A percentile compares a stretch with the other conserved stretches of the same genome.
Conservation (phyloP, 1,284 basidiomycete species). For the Rhodotorula sp. region DNA sequence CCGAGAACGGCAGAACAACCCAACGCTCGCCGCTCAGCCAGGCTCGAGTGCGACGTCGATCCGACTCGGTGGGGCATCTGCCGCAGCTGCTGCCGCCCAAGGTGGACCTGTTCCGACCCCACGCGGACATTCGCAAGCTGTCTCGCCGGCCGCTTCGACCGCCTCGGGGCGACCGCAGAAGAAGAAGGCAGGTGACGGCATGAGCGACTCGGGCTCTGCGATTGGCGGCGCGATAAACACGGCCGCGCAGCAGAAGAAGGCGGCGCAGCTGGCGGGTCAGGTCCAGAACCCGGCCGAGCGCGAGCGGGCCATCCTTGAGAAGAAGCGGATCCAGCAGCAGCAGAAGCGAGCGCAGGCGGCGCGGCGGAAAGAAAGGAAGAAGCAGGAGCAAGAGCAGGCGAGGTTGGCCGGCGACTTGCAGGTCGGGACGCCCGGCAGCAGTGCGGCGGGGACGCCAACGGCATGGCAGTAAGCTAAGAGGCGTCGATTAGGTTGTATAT, state of each 20-base stretch:
- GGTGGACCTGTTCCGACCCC: background rate
- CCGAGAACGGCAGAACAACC: conserved; percentile 39
- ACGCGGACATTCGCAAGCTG: conserved; percentile 7
- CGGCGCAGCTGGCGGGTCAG: conserved; percentile 15
- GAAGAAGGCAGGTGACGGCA: conserved; percentile 11
- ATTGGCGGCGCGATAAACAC: conserved; percentile 4
- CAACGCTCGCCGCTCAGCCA: conserved; percentile 21
- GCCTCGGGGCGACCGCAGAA: conserved; percentile 11
- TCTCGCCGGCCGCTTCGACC: conserved; percentile 19
- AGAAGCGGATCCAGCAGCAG: conserved; percentile 4
- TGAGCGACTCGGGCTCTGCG: conserved; percentile 25
- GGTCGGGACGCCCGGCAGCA: conserved; percentile 21
- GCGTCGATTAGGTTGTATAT: background rate
- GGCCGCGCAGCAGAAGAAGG: conserved; percentile 26
- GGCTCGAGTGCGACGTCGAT: conserved; percentile 29
- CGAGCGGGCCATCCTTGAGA: conserved; percentile 8
- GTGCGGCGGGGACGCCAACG: conserved; percentile 3
- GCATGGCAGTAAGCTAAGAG: background rate
- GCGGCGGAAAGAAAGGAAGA: conserved; percentile 25
- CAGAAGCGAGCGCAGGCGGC: conserved; percentile 9
- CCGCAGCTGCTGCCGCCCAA: background rate
- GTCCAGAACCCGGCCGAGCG: conserved; percentile 11
- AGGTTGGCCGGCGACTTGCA: conserved; percentile 6
- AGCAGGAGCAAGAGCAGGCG: background rate
- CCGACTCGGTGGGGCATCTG: conserved; percentile 14